Base-by-base conservation (phyloP, 148 eudicot species). In the Beta vulgaris region DNA sequence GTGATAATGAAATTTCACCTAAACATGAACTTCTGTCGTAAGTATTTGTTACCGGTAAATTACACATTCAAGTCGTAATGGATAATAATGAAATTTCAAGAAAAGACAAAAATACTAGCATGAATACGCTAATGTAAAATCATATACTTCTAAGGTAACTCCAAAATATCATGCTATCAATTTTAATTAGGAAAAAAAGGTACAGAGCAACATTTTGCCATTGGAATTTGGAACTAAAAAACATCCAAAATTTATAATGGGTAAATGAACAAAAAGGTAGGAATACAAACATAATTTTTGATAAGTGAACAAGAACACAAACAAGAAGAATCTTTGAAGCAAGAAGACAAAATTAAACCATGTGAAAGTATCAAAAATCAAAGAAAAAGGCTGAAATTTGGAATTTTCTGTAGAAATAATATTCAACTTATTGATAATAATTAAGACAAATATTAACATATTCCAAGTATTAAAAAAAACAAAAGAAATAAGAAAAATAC, bases 401-500 rank as follows among this genome's bases (percentile, higher is more conserved):
- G n/a, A 46, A 28, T 68, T 42, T 68, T 68, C 21, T 26, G 36
- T 12, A 1, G 31, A 18, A 44, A 67, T 15, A 43, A n/a, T n/a
- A n/a, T n/a, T n/a, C n/a, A n/a, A n/a, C n/a, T n/a, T n/a, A n/a
- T n/a, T n/a, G n/a, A n/a, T n/a, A n/a, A 44, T 13, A 48, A 44
- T 9, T 32, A 3, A 19, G 29, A 51, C 43, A 53, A 23, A 51
- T 6, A 71, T 37, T 64, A 42, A n/a, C 7, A 16, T 6, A 32
- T 29, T 12, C 0, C 7, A 57, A 6, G 26, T 0, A 55, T 9
- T 64, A 32, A 18, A 53, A 3, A 66, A 66, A 39, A 11, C 0
- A 0, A 3, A 67, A 67, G 28, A 40, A 48, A 7, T 32, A 25
- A 31, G 9, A 4, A 2, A 31, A 19, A 66, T 78, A 89, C 97